Base-by-base conservation (phyloP, 345 rosid genomes). In the Tarenaya hassleriana region DNA sequence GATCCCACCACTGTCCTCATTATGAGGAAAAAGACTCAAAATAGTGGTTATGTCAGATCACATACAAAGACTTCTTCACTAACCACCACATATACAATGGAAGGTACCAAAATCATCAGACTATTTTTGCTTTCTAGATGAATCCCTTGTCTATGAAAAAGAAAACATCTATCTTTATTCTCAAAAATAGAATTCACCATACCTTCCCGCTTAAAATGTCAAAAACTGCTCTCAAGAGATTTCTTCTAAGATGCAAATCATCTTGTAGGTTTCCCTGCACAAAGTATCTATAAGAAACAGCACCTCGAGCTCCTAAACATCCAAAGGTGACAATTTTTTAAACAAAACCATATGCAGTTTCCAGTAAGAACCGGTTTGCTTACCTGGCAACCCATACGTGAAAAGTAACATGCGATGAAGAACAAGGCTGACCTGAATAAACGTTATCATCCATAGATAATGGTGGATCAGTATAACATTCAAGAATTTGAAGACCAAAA, bases 301-400 rank as follows among this genome's bases (percentile, higher is more conserved):
- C 21, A 60, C 7, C 34, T 17, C 4, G n/a, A 37, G 14, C 35
- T 35, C 8, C 17, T 14, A 14, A 56, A 37, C 41, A 10, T 17
- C 4, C 24, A 35, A 10, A 56, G 12, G 47, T 6, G 37, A 40
- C 29, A 56, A 32, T 24, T 24, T 24, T 24, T 24, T 24, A 24
- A 24, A 19, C 32, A 2, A 1, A 37, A 13, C 41, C 41, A 37
- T 24, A 24, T 24, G 29, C 29, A 24, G 5, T 24, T 9, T 44
- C 40, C 47, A 45, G 52, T 38, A 38, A 62, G 39, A 49, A 66
- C 15, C 56, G 60, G 63, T 41, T 41, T 24, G 78, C 81, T 82
- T 76, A 80, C 96, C 69, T 91, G 96, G 69, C 87, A 81, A 58
- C 81, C 84, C 72, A 77, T 84, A 52, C 74, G 74, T 49, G 95